These are phyloP conservation scores for Exidia glandulosa DNA, from an alignment of 768 basidiomycete species.

Conservation along the genomic window DNA sequence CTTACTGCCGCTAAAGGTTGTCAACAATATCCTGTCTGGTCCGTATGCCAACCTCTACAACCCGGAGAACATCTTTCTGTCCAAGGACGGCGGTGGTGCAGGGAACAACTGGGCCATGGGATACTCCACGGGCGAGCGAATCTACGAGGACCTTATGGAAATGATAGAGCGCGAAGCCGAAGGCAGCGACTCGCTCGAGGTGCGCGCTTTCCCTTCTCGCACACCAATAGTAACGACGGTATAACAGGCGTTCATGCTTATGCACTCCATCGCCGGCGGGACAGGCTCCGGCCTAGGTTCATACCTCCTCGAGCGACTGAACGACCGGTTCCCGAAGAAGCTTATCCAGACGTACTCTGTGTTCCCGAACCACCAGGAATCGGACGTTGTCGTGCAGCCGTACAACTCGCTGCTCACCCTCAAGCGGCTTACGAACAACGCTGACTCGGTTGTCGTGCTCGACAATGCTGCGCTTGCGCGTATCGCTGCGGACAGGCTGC, in stretches of 20 bases:
- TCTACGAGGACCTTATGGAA: slow-evolving; percentile 96
- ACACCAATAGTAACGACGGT: neutral
- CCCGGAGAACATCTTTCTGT: slow-evolving; percentile 93
- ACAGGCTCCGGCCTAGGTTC: slow-evolving; percentile 99
- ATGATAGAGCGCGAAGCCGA: slow-evolving; percentile 98
- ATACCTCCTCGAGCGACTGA: slow-evolving; percentile 90
- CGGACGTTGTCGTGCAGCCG: slow-evolving; percentile 96
- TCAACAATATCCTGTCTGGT: slow-evolving; percentile 86
- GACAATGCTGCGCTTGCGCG: slow-evolving; percentile 91
- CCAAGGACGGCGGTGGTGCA: slow-evolving; percentile 93
- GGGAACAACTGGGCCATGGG: slow-evolving; percentile 99
- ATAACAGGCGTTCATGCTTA: slow-evolving; percentile 88
- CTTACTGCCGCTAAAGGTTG: slow-evolving; percentile 49
- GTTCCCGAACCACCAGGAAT: slow-evolving; percentile 87
- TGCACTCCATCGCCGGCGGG: slow-evolving; percentile 98
- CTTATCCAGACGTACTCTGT: slow-evolving; percentile 98
- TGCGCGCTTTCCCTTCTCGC: slow-evolving; percentile 24
- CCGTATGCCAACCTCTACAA: slow-evolving; percentile 87
- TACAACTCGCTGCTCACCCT: slow-evolving; percentile 93
- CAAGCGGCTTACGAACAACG: slow-evolving; percentile 89
- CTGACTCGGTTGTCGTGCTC: slow-evolving; percentile 93
- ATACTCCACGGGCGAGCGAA: slow-evolving; percentile 75
- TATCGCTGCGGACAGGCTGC: slow-evolving; percentile 86
- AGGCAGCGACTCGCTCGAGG: slow-evolving; percentile 94
- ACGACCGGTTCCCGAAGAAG: slow-evolving; percentile 98